Evolutionary conservation across 2,329 filamentous ascomycete genomes (phyloP), one percentile per base, ranked within the genome.

Genomic region (Didymella glomerata): DNA sequence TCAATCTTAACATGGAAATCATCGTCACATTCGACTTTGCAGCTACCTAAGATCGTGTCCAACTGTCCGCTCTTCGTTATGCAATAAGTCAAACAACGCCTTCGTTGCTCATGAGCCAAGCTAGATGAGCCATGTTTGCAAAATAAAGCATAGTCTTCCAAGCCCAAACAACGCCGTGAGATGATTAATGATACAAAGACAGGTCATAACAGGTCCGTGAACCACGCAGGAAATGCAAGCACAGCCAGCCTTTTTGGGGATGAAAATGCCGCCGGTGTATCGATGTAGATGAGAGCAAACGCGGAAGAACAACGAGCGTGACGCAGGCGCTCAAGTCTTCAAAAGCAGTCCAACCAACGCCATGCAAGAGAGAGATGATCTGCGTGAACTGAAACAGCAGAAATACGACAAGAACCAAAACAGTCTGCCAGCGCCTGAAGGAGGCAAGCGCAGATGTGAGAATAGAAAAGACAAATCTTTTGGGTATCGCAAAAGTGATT

Each of bases 401-500:
- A 57, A 48, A 53, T 57, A 55, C 32, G 40, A 62, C 48, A 54
- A 41, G 50, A 25, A 25, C 57, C 51, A 49, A n/a, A 49, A 30
- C 13, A 11, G 53, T 50, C 50, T 49, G 44, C 30, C 44, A 36
- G 48, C 40, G 50, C 54, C 49, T 48, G 52, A 42, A 36, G 24
- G 13, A 56, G 48, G 46, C 51, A 45, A 50, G 53, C 50, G 42
- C 47, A 48, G 48, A 54, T 46, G 13, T 27, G 49, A 48, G 48
- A n/a, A 50, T 40, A 16, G 51, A 52, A 65, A 60, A 66, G 65
- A 62, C 47, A 67, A 66, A 65, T 74, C 63, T 68, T 68, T 65
- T 70, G 73, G 74, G 74, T 77, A 77, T 77, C 74, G 72, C 71
- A 69, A 69, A 72, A 71, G 57, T 63, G 52, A 65, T 48, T 64